A percentile compares a stretch with the other conserved stretches of the same genome.
Evolutionary conservation across 352 stramenopile genomes (phyloP).

Genomic region (Pythium oligandrum): DNA sequence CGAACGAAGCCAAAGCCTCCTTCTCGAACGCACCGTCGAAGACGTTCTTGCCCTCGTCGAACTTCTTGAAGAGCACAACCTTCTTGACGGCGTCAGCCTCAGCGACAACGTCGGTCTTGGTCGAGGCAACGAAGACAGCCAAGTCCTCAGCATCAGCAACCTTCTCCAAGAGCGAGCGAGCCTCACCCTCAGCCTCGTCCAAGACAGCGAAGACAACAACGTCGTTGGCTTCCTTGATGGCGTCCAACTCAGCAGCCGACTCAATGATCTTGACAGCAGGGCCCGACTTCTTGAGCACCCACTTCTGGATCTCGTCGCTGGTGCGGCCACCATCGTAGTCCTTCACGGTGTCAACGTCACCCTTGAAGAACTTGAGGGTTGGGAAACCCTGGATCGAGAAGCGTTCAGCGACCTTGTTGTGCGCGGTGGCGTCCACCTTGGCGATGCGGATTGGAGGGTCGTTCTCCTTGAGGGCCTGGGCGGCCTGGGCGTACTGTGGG

Average conservation of each 20-base stretch:
- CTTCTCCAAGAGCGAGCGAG: constrained; percentile 68
- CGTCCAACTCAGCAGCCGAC: constrained; percentile 59
- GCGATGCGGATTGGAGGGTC: constrained; percentile 75
- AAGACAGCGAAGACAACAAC: constrained; percentile 85
- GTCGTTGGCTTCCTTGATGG: constrained; percentile 78
- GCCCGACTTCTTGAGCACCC: constrained; percentile 90
- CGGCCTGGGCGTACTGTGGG: constrained; percentile 86
- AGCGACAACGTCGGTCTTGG: constrained; percentile 51
- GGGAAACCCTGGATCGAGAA: constrained; percentile 87
- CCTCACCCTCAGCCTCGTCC: constrained; percentile 68
- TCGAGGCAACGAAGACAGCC: constrained; percentile 74
- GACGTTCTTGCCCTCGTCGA: constrained; percentile 79
- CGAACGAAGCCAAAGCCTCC: constrained; percentile 54
- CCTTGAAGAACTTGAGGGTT: constrained; percentile 93
- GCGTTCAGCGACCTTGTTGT: constrained; percentile 75
- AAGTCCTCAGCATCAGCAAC: constrained; percentile 69
- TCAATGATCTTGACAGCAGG: constrained; percentile 82
- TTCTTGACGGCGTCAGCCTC: constrained; percentile 52
- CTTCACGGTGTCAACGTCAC: constrained; percentile 70
- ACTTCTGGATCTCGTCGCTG: constrained; percentile 84
- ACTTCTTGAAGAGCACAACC: constrained; percentile 85
- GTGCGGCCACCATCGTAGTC: constrained; percentile 88
- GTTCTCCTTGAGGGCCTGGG: constrained; percentile 72
- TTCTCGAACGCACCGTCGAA: constrained; percentile 75
- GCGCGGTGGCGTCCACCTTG: constrained; percentile 85